Conservation (phyloP, 106 monocot genomes). For the Allium sativum region DNA sequence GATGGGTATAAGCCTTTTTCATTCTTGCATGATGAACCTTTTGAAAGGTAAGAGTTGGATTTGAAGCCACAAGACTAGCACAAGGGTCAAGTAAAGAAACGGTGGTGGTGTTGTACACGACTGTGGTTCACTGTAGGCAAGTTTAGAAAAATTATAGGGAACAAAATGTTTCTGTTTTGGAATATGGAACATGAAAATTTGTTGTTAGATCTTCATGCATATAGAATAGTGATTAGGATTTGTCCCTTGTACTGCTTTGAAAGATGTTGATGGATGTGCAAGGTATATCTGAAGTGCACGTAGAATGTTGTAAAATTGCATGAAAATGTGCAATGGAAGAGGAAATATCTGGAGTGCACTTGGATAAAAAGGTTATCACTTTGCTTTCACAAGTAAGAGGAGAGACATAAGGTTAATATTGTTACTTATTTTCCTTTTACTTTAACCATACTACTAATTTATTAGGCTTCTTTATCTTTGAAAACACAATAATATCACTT, state of each 20-base stretch:
- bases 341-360: conserved; percentile 50
- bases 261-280: conserved; percentile 51
- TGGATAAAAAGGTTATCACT: conserved; percentile 35
- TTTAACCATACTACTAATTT: too few species aligned
- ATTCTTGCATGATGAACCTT: conserved; percentile 61
- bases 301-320: conserved; percentile 66
- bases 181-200: conserved; percentile 54
- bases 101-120: conserved; percentile 74
- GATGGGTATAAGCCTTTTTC: conserved; percentile 40
- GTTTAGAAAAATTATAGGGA: conserved; percentile 35
- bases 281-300: conserved; percentile 52
- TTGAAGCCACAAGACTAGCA: conserved; percentile 68
- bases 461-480: too few species aligned
- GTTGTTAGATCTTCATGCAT: conserved; percentile 76
- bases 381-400: conserved; percentile 26
- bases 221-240: conserved; percentile 77
- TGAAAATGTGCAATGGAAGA: conserved; percentile 58
- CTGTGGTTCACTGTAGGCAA: conserved; percentile 54
- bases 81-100: conserved; percentile 28
- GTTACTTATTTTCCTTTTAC: too few species aligned
- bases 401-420: background rate
- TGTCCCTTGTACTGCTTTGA: conserved; percentile 53
- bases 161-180: conserved; percentile 65
- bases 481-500: too few species aligned
- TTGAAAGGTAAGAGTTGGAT: conserved; percentile 49